phyloP scores from a whole-genome alignment of 1,284 basidiomycete genomes.

The Cerrena zonata region DNA sequence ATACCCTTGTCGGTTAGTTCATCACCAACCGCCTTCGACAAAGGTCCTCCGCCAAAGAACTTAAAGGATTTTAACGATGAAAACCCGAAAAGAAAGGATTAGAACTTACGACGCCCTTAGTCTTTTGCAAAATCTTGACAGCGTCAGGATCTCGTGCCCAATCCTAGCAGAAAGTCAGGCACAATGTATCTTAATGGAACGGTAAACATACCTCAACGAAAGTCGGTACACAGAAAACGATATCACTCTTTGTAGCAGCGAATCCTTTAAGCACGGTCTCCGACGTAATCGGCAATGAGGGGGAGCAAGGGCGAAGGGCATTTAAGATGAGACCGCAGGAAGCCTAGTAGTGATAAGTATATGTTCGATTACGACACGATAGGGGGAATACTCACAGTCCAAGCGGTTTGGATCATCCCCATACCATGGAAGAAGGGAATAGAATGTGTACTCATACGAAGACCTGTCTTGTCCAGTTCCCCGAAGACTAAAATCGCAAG shows the following conservation, averaged over 20 bases:
- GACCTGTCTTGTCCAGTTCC: constrained; percentile 18
- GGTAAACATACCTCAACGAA: constrained; percentile 8
- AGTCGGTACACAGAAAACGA: constrained; percentile 8
- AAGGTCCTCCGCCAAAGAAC: constrained; percentile 18
- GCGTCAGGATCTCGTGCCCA: constrained; percentile 7
- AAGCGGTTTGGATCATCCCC: constrained; percentile 16
- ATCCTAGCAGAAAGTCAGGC: constrained; percentile 6
- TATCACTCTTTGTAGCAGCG: constrained; percentile 1
- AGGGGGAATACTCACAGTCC: constrained; percentile 13
- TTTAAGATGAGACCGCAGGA: constrained; percentile 8
- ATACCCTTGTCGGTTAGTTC: constrained; percentile 11
- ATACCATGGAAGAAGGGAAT: constrained; percentile 24
- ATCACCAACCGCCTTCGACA: constrained; percentile 16
- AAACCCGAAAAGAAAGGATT: not conserved
- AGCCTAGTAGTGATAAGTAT: not conserved
- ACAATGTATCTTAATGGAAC: not conserved
- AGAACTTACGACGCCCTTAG: constrained; percentile 15
- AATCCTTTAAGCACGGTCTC: constrained; percentile 4
- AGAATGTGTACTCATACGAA: constrained; percentile 16
- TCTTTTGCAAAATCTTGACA: constrained; percentile 5
- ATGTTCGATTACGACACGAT: not conserved
- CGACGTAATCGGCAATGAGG: constrained; percentile 7
- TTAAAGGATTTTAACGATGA: constrained; percentile 1
- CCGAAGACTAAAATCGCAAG: constrained; percentile 15
- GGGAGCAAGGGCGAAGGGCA: constrained; percentile 7